phyloP scores from a whole-genome alignment of 257 asterid genomes.

The Solanum clarkiae region DNA sequence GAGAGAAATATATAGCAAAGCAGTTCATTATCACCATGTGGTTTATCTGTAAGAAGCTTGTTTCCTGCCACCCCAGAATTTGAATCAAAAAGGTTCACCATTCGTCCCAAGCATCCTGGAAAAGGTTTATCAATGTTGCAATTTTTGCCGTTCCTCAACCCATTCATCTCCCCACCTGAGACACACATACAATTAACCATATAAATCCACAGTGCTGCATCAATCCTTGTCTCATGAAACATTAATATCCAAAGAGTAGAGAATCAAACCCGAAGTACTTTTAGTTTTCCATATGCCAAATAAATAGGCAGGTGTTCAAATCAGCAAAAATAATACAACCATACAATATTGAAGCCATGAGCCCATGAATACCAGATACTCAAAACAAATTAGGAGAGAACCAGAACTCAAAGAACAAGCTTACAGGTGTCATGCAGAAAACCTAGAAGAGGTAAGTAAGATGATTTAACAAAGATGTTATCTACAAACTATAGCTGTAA shows the following conservation, averaged over 20 bases:
- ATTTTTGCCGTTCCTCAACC: conserved; percentile 30
- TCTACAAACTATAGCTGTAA: background rate
- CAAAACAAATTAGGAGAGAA: background rate
- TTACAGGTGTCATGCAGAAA: background rate
- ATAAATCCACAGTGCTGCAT: conserved; percentile 2
- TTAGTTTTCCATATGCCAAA: background rate
- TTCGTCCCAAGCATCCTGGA: conserved; percentile 90
- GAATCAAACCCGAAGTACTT: background rate
- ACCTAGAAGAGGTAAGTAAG: background rate
- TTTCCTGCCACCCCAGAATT: conserved; percentile 49
- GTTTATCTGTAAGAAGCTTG: conserved; percentile 70
- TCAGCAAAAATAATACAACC: background rate
- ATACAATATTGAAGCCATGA: background rate
- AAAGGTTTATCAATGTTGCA: conserved; percentile 37
- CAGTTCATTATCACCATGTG: conserved; percentile 52
- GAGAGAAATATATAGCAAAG: background rate
- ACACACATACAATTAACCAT: background rate
- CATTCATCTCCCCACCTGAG: conserved; percentile 73
- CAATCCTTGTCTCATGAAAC: background rate
- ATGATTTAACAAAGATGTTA: background rate
- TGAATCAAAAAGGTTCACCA: conserved; percentile 89
- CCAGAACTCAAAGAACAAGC: background rate
- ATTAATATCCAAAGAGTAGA: background rate
- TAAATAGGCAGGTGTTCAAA: background rate
- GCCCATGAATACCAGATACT: background rate